Evolutionary conservation across 2,329 filamentous ascomycete species (phyloP), one percentile per base, ranked within the genome.

Genomic region (Fusarium albidum): DNA sequence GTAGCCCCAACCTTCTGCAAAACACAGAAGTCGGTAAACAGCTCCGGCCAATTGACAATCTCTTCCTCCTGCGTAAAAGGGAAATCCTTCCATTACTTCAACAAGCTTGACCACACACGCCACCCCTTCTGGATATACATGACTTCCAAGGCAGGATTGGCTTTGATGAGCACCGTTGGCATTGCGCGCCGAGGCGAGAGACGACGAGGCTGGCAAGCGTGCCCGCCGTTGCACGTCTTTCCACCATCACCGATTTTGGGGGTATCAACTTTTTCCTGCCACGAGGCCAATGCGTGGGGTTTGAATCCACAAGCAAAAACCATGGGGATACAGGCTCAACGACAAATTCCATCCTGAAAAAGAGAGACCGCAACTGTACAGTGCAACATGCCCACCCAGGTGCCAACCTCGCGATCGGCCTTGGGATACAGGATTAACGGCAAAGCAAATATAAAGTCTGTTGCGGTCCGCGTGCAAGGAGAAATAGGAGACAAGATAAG

Each of bases 241-340:
- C 59, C 59, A 49, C 48, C 61, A 52, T 63, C 61, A 55, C 58
- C 57, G 56, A 48, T 66, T 69, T 68, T 68, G 65, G 70, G n/a
- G 71, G 72, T 75, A 76, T 76, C 67, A 73, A 69, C 66, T 63
- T 65, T 62, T 69, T 67, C 57, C 61, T 67, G 61, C 64, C 63
- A 59, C 63, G 49, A 64, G 63, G 55, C 62, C 60, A 61, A 57
- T 47, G 57, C 55, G 50, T 33, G 52, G 49, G 63, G 40, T 60
- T 65, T 48, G 57, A 21, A 66, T 60, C 58, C 51, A 66, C 55
- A 68, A 55, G 52, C 44, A 52, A 32, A 58, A 63, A 63, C 59
- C 59, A 63, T 58, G 62, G 49, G 54, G 56, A 60, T 63, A 61
- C 55, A 67, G 58, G 49, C 40, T 60, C 58, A 66, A 60, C 35